These are phyloP conservation scores for Angomonas deanei DNA, from an alignment of 208 protist genomes.

Conservation along the genomic window DNA sequence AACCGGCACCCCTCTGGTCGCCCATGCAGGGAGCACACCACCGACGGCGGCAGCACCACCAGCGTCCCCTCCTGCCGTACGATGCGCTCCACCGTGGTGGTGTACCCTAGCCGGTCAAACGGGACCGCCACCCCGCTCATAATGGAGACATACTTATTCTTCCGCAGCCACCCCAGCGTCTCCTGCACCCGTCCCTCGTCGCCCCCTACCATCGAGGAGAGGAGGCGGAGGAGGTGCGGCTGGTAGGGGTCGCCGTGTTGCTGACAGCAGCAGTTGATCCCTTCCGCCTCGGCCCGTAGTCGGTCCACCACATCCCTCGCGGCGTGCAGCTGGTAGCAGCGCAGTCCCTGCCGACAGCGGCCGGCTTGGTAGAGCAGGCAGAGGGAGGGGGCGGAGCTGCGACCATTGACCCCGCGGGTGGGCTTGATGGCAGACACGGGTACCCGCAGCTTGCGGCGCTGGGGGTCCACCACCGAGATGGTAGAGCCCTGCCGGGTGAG, in stretches of 20 bases:
- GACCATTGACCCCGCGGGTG: conserved; percentile 29
- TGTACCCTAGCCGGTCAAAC: conserved; percentile 35
- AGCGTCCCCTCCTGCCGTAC: background rate
- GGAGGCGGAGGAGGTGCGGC: background rate
- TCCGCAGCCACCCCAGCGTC: background rate
- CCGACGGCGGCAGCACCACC: background rate
- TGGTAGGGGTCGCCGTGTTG: conserved; percentile 27
- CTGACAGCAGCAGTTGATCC: conserved; percentile 36
- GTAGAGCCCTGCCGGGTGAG: conserved; percentile 2
- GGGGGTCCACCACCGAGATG: conserved; percentile 49
- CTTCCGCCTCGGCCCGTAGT: conserved; percentile 29
- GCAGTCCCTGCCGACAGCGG: conserved; percentile 37
- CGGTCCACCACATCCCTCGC: conserved; percentile 29
- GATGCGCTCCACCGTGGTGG: conserved; percentile 28
- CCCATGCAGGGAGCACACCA: conserved; percentile 37
- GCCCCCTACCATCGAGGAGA: background rate
- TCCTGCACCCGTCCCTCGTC: background rate
- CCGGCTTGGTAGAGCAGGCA: conserved; percentile 51
- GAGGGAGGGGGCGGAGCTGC: conserved; percentile 30
- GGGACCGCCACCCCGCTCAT: conserved; percentile 15
- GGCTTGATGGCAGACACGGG: conserved; percentile 23
- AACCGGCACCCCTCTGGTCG: conserved; percentile 36
- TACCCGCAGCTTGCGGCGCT: conserved; percentile 41
- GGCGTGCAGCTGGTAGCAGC: conserved; percentile 59
- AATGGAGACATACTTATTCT: conserved; percentile 13